phyloP scores from a whole-genome alignment of 371 early-diverging fungal genomes.

The Gilbertella persicaria region DNA sequence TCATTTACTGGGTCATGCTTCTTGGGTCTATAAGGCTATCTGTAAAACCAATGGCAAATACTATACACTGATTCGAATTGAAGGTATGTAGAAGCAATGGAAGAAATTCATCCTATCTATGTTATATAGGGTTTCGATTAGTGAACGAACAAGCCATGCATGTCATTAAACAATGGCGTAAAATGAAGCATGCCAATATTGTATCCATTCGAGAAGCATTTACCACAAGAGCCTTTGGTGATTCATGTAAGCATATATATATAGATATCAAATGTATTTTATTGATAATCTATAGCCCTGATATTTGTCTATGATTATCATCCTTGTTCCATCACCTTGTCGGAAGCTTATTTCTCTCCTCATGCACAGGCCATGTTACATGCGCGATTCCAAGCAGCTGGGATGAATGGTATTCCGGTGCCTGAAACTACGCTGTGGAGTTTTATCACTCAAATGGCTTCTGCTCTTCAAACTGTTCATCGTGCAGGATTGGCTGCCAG shows the following conservation, averaged over 20 bases:
- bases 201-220: slow-evolving; percentile 87
- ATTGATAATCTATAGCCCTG: slow-evolving; percentile 51
- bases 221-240: slow-evolving; percentile 91
- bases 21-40: slow-evolving; percentile 77
- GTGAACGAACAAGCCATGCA: slow-evolving; percentile 76
- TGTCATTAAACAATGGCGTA: slow-evolving; percentile 78
- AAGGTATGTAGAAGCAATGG: slow-evolving; percentile 53
- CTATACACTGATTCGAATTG: slow-evolving; percentile 77
- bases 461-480: slow-evolving; percentile 85
- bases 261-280: background rate
- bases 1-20: slow-evolving; percentile 67
- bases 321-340: slow-evolving; percentile 80
- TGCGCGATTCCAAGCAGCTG: slow-evolving; percentile 38
- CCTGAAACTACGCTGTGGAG: slow-evolving; percentile 87
- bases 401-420: slow-evolving; percentile 42
- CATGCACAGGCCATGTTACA: slow-evolving; percentile 54
- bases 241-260: slow-evolving; percentile 62
- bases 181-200: slow-evolving; percentile 78
- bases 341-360: slow-evolving; percentile 65
- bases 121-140: slow-evolving; percentile 61
- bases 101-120: background rate
- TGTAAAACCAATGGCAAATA: slow-evolving; percentile 77
- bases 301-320: slow-evolving; percentile 90
- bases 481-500: slow-evolving; percentile 77
- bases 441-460: slow-evolving; percentile 81